Conservation (phyloP, 2,329 filamentous ascomycete species). For the Lasiodiplodia sp. region DNA sequence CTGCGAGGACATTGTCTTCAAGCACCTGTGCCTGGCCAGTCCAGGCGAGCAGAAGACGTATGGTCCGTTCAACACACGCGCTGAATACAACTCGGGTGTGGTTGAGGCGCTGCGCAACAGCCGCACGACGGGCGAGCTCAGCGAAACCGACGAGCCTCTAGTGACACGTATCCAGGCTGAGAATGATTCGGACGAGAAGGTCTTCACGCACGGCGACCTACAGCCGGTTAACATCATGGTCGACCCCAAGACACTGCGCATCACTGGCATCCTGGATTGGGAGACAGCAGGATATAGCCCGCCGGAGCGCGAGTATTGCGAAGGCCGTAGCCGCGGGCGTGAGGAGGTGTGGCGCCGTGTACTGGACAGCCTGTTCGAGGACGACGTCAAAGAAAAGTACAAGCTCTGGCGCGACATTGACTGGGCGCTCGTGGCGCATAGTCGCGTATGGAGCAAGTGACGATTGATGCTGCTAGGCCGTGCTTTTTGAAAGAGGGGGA, state of each 20-base stretch:
- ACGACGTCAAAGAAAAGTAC: constrained; percentile 17
- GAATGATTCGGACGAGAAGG: constrained; percentile 25
- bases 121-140: constrained; percentile 24
- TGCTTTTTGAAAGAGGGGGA: background rate
- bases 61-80: constrained; percentile 32
- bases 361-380: constrained; percentile 20
- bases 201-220: constrained; percentile 34
- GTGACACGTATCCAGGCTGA: constrained; percentile 24
- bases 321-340: constrained; percentile 31
- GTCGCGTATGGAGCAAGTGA: constrained; percentile 27
- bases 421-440: constrained; percentile 28
- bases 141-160: constrained; percentile 30
- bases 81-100: constrained; percentile 31
- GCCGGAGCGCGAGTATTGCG: constrained; percentile 34
- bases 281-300: constrained; percentile 35
- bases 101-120: constrained; percentile 30
- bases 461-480: constrained; percentile 11
- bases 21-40: constrained; percentile 13
- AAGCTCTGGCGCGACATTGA: constrained; percentile 28
- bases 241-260: constrained; percentile 21
- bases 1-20: constrained; percentile 28
- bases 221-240: constrained; percentile 34
- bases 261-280: constrained; percentile 35
- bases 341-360: constrained; percentile 19
- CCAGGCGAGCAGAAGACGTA: constrained; percentile 31